A percentile compares a stretch with the other conserved stretches of the same genome.
These are phyloP conservation scores for Salix koriyanagi DNA, from an alignment of 345 rosid species.

Conservation along the genomic window DNA sequence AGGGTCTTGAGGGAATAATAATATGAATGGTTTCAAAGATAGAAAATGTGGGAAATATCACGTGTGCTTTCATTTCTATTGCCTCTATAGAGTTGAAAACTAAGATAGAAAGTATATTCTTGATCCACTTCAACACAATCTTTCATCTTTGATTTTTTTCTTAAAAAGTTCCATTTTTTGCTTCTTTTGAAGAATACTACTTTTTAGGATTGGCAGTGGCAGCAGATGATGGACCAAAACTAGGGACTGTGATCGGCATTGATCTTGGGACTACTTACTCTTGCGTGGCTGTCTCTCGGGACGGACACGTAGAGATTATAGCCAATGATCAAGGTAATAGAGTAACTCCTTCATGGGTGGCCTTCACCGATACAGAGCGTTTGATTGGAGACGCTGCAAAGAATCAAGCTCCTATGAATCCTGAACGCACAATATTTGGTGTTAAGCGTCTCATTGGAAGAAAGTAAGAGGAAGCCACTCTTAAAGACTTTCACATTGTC, in stretches of 20 bases:
- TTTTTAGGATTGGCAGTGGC: conserved; percentile 25
- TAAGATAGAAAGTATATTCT: too few species aligned
- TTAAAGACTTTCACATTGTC: neutral
- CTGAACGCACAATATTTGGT: conserved; percentile 46
- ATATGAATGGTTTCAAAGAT: neutral
- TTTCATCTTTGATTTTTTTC: too few species aligned
- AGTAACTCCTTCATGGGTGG: conserved; percentile 68
- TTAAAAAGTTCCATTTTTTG: neutral
- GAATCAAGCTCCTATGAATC: conserved; percentile 52
- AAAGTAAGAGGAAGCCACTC: conserved; percentile 13
- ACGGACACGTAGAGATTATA: conserved; percentile 48
- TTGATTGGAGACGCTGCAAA: conserved; percentile 66
- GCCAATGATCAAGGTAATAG: conserved; percentile 68
- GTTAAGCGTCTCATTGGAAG: conserved; percentile 58
- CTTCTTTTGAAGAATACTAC: conserved; percentile 18
- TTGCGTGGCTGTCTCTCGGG: conserved; percentile 47
- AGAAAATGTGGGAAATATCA: too few species aligned
- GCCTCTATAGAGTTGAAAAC: too few species aligned
- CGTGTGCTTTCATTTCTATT: too few species aligned
- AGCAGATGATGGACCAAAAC: conserved; percentile 25
- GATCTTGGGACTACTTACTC: conserved; percentile 59
- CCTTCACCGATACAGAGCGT: conserved; percentile 59
- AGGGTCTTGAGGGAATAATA: too few species aligned
- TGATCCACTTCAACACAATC: too few species aligned
- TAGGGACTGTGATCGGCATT: conserved; percentile 54